Evolutionary conservation across 805 yeast genomes (phyloP).

Genomic region (Helenozyma rhizophorensis): DNA sequence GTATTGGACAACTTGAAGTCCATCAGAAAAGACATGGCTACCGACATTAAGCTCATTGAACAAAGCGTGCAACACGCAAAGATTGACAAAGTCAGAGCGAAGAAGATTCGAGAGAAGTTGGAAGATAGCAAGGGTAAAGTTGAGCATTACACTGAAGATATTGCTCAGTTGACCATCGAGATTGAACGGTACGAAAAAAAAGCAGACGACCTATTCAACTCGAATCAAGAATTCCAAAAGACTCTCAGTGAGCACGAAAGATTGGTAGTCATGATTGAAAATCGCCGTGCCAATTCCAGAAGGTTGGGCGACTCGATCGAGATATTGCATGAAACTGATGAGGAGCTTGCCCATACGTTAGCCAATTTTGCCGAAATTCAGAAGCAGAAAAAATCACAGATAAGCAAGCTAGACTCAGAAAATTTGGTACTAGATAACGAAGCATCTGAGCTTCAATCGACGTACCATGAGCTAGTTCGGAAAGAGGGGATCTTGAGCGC

Average conservation of each 20-base stretch:
- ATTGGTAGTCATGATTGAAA: slow-evolving; percentile 42
- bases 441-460: slow-evolving; percentile 17
- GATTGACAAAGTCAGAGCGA: slow-evolving; percentile 70
- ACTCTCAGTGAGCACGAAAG: slow-evolving; percentile 61
- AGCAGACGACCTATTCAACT: slow-evolving; percentile 60
- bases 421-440: slow-evolving; percentile 12
- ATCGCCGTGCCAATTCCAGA: slow-evolving; percentile 47
- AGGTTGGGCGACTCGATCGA: slow-evolving; percentile 48
- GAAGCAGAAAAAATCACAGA: slow-evolving; percentile 13
- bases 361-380: slow-evolving; percentile 25
- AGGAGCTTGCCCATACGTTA: slow-evolving; percentile 24
- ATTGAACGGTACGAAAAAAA: slow-evolving; percentile 53
- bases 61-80: slow-evolving; percentile 75
- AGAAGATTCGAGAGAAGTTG: slow-evolving; percentile 47
- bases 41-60: slow-evolving; percentile 70
- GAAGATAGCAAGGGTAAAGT: slow-evolving; percentile 41
- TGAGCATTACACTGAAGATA: slow-evolving; percentile 41
- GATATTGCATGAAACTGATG: slow-evolving; percentile 38
- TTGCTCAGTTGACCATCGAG: slow-evolving; percentile 43
- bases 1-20: slow-evolving; percentile 76
- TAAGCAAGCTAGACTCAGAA: slow-evolving; percentile 8
- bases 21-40: slow-evolving; percentile 71
- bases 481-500: slow-evolving; percentile 49
- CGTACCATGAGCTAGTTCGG: slow-evolving; percentile 34
- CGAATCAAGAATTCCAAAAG: slow-evolving; percentile 79